phyloP scores from a whole-genome alignment of 768 basidiomycete species.

The Piloderma croceum region DNA sequence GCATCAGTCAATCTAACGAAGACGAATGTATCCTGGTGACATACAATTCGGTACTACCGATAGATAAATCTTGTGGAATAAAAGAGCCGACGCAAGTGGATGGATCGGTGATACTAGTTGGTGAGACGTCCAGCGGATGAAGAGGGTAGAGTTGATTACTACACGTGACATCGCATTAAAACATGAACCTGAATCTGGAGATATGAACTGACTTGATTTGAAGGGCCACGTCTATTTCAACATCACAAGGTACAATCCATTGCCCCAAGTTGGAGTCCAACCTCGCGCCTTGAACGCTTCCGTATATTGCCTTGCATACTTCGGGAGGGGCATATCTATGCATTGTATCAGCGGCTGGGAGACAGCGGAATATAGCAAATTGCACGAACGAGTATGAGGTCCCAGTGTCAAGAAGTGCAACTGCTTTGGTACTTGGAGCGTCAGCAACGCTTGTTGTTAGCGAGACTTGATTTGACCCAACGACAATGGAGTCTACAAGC shows the following conservation, averaged over 20 bases:
- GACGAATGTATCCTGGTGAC: slow-evolving; percentile 19
- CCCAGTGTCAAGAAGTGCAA: slow-evolving; percentile 74
- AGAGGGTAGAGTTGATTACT: slow-evolving; percentile 73
- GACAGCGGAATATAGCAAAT: slow-evolving; percentile 2
- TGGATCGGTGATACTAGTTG: slow-evolving; percentile 38
- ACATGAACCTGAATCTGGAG: slow-evolving; percentile 4
- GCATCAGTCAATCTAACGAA: too few species aligned
- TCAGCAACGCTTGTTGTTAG: slow-evolving; percentile 50
- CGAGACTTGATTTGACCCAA: slow-evolving; percentile 45
- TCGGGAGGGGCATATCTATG: slow-evolving; percentile 63
- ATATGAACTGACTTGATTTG: slow-evolving; percentile 58
- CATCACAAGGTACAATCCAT: slow-evolving; percentile 71
- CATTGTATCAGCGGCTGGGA: slow-evolving; percentile 6
- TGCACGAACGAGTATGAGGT: slow-evolving; percentile 69
- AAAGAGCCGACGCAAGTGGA: slow-evolving; percentile 69
- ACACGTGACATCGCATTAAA: slow-evolving; percentile 7
- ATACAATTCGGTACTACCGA: slow-evolving; percentile 65
- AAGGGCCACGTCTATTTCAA: slow-evolving; percentile 73
- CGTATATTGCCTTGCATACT: slow-evolving; percentile 66
- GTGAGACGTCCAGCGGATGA: slow-evolving; percentile 73
- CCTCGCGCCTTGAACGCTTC: slow-evolving; percentile 54
- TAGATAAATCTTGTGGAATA: slow-evolving; percentile 53
- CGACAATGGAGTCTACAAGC: slow-evolving; percentile 65
- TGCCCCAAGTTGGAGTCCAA: slow-evolving; percentile 47
- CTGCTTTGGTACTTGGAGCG: slow-evolving; percentile 66